Base-by-base conservation (phyloP, 2,329 filamentous ascomycete genomes). In the Herpotrichia juniperi region DNA sequence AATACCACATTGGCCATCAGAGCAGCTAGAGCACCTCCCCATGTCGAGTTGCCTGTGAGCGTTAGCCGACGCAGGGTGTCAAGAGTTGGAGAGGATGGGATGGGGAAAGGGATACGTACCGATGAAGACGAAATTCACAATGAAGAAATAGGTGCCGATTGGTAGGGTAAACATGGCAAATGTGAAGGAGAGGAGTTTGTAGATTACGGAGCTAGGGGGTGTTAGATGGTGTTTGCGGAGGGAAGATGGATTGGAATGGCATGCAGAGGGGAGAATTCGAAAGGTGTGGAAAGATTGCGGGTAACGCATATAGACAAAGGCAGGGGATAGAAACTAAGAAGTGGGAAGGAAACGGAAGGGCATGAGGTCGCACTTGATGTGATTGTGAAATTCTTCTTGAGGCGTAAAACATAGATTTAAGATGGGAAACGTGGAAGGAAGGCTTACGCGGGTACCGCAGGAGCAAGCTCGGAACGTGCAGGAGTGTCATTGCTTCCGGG, bases 1-100 rank as follows among this genome's bases (percentile, higher is more conserved):
- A 99, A 79, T 3, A 99, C 91, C 1, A 96, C 83, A 64, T 99
- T 99, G 11, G 94, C 94, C 72, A 96, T 86, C 45, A 97, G 77
- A 17, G 94, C 94, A 1, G 94, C 94, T 28, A 89, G 79, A 0
- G 86, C 92, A 12, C 93, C 94, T 3, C 93, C 91, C 64, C 87
- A 93, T 1, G 93, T 96, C 12, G 91, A 84, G 74, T 96, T 96
- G 61, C 92, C 93, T 96, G 17, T 10, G 31, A 42, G 47, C 45
- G 34, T 55, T 40, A 32, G 32, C 22, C 17, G 21, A 19, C 5
- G 8, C 39, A 22, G 11, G 8, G 26, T 30, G 8, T 30, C 19
- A 44, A 4, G 42, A 8, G 28, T 12, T 6, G 34, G n/a, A n/a
- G n/a, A n/a, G n/a, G n/a, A 12, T 12, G 26, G 12, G 5, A 34